Conservation (phyloP, 768 basidiomycete genomes). For the Thelephora aurantiotincta region DNA sequence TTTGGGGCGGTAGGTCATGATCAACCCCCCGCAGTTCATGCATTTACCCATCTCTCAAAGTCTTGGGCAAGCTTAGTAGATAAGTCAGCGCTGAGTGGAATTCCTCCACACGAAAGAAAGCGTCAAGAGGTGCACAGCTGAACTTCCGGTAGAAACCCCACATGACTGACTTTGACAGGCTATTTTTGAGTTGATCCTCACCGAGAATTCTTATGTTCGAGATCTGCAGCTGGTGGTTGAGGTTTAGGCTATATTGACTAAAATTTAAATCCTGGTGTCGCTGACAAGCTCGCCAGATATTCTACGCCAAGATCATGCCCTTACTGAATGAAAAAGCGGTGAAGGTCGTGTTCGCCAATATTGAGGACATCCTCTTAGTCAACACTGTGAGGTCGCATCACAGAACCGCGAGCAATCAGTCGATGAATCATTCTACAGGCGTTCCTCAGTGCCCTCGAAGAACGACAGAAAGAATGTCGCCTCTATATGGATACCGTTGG, state of each 20-base stretch:
- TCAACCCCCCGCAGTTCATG: neutral
- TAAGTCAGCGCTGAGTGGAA: slow-evolving; percentile 65
- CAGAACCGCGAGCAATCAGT: neutral
- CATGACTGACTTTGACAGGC: slow-evolving; percentile 29
- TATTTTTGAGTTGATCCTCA: slow-evolving; percentile 89
- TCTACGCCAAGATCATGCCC: slow-evolving; percentile 68
- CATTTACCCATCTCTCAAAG: slow-evolving; percentile 18
- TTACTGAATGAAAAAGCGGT: slow-evolving; percentile 65
- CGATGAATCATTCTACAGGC: slow-evolving; percentile 26
- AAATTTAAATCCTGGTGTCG: neutral
- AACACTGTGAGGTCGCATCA: slow-evolving; percentile 48
- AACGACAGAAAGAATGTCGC: slow-evolving; percentile 82
- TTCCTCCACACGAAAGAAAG: slow-evolving; percentile 65
- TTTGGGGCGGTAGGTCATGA: slow-evolving; percentile 48
- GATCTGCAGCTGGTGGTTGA: slow-evolving; percentile 87
- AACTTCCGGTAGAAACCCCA: neutral
- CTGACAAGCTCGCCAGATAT: slow-evolving; percentile 36
- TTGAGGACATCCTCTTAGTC: slow-evolving; percentile 82
- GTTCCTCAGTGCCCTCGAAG: slow-evolving; percentile 81
- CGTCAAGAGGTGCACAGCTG: slow-evolving; percentile 61
- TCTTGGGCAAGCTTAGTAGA: slow-evolving; percentile 93
- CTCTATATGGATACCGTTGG: slow-evolving; percentile 84
- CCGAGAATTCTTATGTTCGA: slow-evolving; percentile 81
- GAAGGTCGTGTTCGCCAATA: slow-evolving; percentile 78
- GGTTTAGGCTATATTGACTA: slow-evolving; percentile 25